Percentiles rank a stretch among this genome's conserved stretches.
These are phyloP conservation scores for Dryas drummondii DNA, from an alignment of 306 rosid genomes.

Conservation along the genomic window DNA sequence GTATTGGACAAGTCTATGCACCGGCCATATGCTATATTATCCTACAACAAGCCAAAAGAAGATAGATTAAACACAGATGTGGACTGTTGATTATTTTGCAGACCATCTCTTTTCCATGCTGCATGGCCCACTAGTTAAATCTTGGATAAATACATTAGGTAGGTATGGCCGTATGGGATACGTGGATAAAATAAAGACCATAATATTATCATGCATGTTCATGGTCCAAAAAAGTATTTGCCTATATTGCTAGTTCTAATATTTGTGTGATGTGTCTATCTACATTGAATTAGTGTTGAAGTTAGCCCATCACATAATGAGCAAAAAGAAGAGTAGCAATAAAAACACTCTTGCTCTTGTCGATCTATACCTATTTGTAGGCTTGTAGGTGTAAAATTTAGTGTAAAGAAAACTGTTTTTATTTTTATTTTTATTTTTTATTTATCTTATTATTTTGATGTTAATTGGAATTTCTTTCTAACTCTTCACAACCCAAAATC, in stretches of 20 bases:
- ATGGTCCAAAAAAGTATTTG: neutral
- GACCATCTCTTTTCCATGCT: neutral
- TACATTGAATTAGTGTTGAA: neutral
- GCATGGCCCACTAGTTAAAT: slow-evolving; percentile 8
- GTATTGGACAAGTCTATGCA: neutral
- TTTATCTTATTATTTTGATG: no score
- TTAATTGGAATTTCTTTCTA: neutral
- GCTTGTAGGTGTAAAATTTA: neutral
- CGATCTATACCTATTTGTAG: neutral
- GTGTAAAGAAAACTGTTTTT: neutral
- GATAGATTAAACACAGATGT: slow-evolving; percentile 16
- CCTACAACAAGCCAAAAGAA: neutral
- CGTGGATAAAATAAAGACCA: slow-evolving; percentile 2
- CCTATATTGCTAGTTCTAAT: neutral
- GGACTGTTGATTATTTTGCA: slow-evolving; percentile 5
- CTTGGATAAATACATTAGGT: neutral
- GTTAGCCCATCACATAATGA: neutral
- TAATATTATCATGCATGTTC: no score
- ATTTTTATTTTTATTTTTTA: no score
- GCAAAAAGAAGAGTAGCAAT: neutral
- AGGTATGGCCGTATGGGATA: neutral
- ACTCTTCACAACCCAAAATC: neutral
- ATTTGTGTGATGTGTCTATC: neutral
- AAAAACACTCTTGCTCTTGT: neutral
- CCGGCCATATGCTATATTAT: neutral